Conservation (phyloP, 768 basidiomycete species). For the Crassisporium funariophilum region DNA sequence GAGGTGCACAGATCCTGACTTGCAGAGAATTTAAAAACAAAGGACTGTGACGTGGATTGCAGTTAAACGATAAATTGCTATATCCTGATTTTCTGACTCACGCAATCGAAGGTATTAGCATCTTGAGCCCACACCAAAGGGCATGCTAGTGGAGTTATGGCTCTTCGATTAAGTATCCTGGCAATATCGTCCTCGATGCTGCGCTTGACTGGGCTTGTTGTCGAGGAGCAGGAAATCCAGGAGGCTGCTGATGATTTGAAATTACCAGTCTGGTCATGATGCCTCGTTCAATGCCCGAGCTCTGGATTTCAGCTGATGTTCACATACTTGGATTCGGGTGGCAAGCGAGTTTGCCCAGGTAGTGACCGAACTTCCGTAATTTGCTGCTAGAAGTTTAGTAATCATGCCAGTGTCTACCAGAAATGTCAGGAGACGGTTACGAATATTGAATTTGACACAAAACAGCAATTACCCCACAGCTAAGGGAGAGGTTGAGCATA, state of each 20-base stretch:
- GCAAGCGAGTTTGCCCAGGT: constrained; percentile 43
- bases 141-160: constrained; percentile 44
- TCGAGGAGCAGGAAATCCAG: constrained; percentile 45
- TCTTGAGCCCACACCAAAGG: constrained; percentile 52
- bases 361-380: constrained; percentile 36
- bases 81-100: constrained; percentile 16
- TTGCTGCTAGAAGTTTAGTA: constrained; percentile 33
- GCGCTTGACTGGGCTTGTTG: constrained; percentile 30
- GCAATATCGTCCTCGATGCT: constrained; percentile 35
- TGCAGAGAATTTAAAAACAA: constrained; percentile 42
- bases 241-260: constrained; percentile 31
- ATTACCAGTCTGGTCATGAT: constrained; percentile 30
- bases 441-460: neutral
- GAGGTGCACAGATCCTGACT: constrained; percentile 49
- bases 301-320: too few species aligned
- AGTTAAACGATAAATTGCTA: neutral
- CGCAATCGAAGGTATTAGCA: constrained; percentile 47
- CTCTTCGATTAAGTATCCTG: constrained; percentile 27
- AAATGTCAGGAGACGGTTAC: neutral
- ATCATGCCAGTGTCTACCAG: constrained; percentile 42
- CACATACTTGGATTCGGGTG: constrained; percentile 40
- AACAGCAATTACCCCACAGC: constrained; percentile 41
- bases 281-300: neutral
- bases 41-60: constrained; percentile 30
- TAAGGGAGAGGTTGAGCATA: constrained; percentile 9